phyloP scores from a whole-genome alignment of 495 filamentous ascomycete genomes.

The Aspergillus sparsus region DNA sequence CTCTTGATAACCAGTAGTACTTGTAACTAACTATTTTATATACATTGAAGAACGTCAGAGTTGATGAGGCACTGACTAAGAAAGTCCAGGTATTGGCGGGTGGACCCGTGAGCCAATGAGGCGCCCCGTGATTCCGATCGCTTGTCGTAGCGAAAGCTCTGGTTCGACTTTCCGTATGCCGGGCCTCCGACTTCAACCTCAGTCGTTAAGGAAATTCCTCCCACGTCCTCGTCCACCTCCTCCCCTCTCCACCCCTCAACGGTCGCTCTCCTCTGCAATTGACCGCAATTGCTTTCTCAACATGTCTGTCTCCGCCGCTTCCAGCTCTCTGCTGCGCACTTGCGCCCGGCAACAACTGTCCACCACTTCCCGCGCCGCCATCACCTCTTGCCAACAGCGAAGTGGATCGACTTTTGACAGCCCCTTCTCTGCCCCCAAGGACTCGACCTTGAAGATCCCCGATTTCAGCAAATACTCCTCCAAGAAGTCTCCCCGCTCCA shows the following conservation, averaged over 20 bases:
- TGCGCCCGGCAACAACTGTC: slow-evolving; percentile 53
- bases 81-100: slow-evolving; percentile 7
- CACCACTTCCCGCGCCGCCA: slow-evolving; percentile 45
- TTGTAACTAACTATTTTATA: background rate
- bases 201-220: slow-evolving; percentile 34
- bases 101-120: slow-evolving; percentile 45
- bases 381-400: slow-evolving; percentile 52
- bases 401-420: slow-evolving; percentile 53
- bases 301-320: slow-evolving; percentile 52
- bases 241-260: slow-evolving; percentile 28
- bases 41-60: slow-evolving; percentile 2
- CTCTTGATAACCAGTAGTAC: background rate
- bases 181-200: slow-evolving; percentile 44
- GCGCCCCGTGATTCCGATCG: slow-evolving; percentile 48
- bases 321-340: slow-evolving; percentile 51
- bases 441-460: slow-evolving; percentile 72
- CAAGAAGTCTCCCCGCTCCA: slow-evolving; percentile 60
- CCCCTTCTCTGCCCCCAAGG: slow-evolving; percentile 48
- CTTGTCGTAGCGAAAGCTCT: slow-evolving; percentile 48
- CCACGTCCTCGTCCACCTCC: slow-evolving; percentile 28
- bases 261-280: slow-evolving; percentile 39
- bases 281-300: slow-evolving; percentile 42
- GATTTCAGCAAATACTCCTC: slow-evolving; percentile 86
- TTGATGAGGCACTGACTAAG: slow-evolving; percentile 17
- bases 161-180: slow-evolving; percentile 39